Evolutionary conservation across 2,329 filamentous ascomycete genomes (phyloP).

Genomic region (Sarocladiaceae sp.): DNA sequence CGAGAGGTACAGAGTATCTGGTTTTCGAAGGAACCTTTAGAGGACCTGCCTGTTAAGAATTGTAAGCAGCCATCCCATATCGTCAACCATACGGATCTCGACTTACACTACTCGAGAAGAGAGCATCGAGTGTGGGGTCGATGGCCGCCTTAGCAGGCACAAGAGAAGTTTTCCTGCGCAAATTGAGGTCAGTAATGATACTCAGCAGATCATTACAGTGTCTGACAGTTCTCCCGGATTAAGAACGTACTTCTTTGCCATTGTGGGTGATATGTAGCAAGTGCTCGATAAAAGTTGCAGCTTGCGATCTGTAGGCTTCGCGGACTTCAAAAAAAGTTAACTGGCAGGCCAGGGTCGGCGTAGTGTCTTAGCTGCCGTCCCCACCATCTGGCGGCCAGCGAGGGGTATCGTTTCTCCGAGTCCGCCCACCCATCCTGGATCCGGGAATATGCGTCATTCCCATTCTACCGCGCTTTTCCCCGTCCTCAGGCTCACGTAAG

Average conservation of each 20-base stretch:
- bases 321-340: constrained; percentile 10
- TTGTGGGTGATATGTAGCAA: constrained; percentile 10
- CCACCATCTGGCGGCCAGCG: background rate
- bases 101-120: constrained; percentile 72
- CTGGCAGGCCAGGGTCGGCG: background rate
- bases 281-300: background rate
- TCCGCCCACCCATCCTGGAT: constrained; percentile 2
- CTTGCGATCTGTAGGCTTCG: constrained; percentile 11
- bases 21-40: constrained; percentile 40
- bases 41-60: constrained; percentile 41
- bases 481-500: constrained; percentile 2
- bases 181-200: constrained; percentile 16
- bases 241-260: constrained; percentile 23
- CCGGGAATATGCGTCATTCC: constrained; percentile 10
- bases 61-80: background rate
- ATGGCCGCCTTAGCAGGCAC: constrained; percentile 49
- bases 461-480: constrained; percentile 8
- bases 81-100: background rate
- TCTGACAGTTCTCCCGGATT: no score
- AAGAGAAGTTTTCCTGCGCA: constrained; percentile 34
- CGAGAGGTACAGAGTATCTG: constrained; percentile 37
- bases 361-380: background rate
- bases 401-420: constrained; percentile 2
- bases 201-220: no score
- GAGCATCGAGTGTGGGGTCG: constrained; percentile 64